phyloP scores from a whole-genome alignment of 2,329 filamentous ascomycete species.

The Neonectria magnoliae region DNA sequence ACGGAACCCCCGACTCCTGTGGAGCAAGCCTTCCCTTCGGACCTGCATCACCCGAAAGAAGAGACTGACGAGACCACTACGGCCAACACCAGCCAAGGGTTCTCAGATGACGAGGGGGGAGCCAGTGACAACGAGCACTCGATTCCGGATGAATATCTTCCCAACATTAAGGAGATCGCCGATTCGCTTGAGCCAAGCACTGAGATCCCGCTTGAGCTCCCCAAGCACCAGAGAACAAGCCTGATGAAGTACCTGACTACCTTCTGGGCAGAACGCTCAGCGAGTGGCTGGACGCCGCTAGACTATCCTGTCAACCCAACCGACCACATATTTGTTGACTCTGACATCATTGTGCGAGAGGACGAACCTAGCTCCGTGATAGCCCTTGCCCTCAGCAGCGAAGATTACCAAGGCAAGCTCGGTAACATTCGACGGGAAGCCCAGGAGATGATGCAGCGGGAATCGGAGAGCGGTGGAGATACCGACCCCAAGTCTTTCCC shows the following conservation, averaged over 20 bases:
- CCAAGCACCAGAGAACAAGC: conserved; percentile 92
- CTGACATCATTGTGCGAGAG: conserved; percentile 95
- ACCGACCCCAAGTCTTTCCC: conserved; percentile 45
- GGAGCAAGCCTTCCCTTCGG: conserved; percentile 36
- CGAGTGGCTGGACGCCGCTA: conserved; percentile 90
- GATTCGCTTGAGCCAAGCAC: conserved; percentile 69
- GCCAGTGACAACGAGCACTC: conserved; percentile 78
- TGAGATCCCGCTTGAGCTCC: conserved; percentile 76
- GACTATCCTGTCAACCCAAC: conserved; percentile 90
- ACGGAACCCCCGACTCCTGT: conserved; percentile 38
- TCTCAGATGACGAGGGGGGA: conserved; percentile 74
- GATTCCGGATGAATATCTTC: conserved; percentile 73
- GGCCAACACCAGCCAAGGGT: conserved; percentile 58
- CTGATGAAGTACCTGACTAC: conserved; percentile 95
- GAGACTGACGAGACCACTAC: conserved; percentile 44
- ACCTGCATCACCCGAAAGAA: conserved; percentile 39
- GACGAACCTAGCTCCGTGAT: conserved; percentile 97
- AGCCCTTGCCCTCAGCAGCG: conserved; percentile 87
- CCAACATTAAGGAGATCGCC: conserved; percentile 70
- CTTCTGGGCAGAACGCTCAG: conserved; percentile 98
- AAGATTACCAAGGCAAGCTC: conserved; percentile 87
- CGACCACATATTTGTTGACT: conserved; percentile 97
- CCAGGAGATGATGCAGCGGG: conserved; percentile 53
- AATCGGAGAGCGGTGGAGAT: conserved; percentile 45
- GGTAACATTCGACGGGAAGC: conserved; percentile 69